Conservation (phyloP, 1,284 basidiomycete species). For the Taiwanofungus camphoratus region DNA sequence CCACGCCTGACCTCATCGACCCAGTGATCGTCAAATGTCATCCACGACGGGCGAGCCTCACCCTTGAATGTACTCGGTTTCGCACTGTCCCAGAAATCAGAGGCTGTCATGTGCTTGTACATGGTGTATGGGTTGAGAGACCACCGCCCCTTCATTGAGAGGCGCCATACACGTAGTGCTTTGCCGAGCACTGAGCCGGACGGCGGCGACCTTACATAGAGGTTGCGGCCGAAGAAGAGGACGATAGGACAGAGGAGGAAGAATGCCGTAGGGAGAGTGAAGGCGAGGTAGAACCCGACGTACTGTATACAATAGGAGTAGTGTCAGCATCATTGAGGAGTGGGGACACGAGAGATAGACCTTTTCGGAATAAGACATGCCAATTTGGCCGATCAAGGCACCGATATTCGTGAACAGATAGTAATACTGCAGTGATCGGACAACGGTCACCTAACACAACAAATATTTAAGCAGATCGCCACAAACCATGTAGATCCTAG, state of each 20-base stretch:
- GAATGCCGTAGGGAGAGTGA: conserved; percentile 60
- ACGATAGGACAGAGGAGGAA: conserved; percentile 71
- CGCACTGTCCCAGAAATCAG: conserved; percentile 76
- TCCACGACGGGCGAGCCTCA: conserved; percentile 51
- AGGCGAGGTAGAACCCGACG: conserved; percentile 71
- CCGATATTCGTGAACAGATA: conserved; percentile 80
- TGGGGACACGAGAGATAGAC: conserved; percentile 22
- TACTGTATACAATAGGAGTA: conserved; percentile 32
- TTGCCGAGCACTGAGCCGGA: conserved; percentile 70
- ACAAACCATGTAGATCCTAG: conserved; percentile 66
- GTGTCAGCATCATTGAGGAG: background rate
- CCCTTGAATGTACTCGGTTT: conserved; percentile 55
- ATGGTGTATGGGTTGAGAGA: conserved; percentile 48
- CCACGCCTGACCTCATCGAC: conserved; percentile 82
- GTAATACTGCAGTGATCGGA: conserved; percentile 46
- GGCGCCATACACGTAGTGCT: conserved; percentile 43
- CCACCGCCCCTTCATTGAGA: conserved; percentile 51
- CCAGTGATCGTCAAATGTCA: conserved; percentile 73
- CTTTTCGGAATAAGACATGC: conserved; percentile 72
- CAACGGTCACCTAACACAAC: too few species aligned
- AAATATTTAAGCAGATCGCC: too few species aligned
- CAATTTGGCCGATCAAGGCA: conserved; percentile 63
- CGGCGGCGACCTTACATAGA: conserved; percentile 66
- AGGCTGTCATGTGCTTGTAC: conserved; percentile 43
- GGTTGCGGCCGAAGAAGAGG: conserved; percentile 59